phyloP scores from a whole-genome alignment of 2,329 filamentous ascomycete species.

The Penicillium sp. region DNA sequence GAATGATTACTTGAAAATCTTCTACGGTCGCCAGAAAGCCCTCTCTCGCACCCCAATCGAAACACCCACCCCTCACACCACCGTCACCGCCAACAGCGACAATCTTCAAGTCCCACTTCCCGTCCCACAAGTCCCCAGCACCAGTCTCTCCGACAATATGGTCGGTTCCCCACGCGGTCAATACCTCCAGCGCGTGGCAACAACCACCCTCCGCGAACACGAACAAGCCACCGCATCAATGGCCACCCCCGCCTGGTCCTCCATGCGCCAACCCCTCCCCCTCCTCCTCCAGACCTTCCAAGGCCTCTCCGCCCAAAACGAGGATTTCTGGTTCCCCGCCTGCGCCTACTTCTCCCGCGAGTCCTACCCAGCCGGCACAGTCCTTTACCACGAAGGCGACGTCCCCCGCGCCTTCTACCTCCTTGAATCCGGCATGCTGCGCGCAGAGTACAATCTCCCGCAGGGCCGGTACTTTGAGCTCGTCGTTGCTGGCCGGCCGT shows the following conservation, averaged over 20 bases:
- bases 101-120: conserved; percentile 32
- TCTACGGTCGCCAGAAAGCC: conserved; percentile 69
- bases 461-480: conserved; percentile 88
- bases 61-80: conserved; percentile 1
- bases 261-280: conserved; percentile 85
- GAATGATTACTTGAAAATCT: conserved; percentile 83
- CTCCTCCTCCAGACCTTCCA: conserved; percentile 96
- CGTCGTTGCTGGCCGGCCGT: conserved; percentile 91
- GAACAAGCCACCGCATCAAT: conserved; percentile 60
- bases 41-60: conserved; percentile 25
- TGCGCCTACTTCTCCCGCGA: conserved; percentile 73
- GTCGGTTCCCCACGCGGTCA: conserved; percentile 77
- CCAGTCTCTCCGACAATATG: conserved; percentile 51
- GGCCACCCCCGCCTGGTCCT: conserved; percentile 71
- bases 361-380: conserved; percentile 67
- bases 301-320: conserved; percentile 78
- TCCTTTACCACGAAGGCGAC: conserved; percentile 79
- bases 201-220: conserved; percentile 63
- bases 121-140: conserved; percentile 14
- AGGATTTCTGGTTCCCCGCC: conserved; percentile 92
- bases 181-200: conserved; percentile 77
- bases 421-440: conserved; percentile 82
- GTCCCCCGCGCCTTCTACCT: conserved; percentile 83
- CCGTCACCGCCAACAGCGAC: not conserved
- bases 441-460: conserved; percentile 86